Conservation (phyloP, 306 rosid genomes). For the Fagus sylvatica region DNA sequence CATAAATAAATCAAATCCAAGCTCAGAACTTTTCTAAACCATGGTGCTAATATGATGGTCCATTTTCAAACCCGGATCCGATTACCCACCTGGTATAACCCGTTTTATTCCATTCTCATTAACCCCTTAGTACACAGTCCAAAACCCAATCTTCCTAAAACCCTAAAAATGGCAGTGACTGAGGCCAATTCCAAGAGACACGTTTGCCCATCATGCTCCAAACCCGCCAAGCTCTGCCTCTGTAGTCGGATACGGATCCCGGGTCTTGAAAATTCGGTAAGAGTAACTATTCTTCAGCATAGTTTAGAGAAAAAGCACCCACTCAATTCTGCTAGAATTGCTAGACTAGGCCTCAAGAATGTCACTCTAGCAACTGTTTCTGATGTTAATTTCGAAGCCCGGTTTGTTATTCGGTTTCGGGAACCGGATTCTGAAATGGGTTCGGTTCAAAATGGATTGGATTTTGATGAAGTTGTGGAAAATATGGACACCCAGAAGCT, state of each 20-base stretch:
- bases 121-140: not conserved
- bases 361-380: conserved; percentile 58
- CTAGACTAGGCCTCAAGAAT: conserved; percentile 66
- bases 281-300: conserved; percentile 79
- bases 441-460: conserved; percentile 14
- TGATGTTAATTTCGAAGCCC: conserved; percentile 62
- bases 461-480: conserved; percentile 20
- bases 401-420: conserved; percentile 40
- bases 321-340: conserved; percentile 84
- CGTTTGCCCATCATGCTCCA: conserved; percentile 71
- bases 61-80: conserved; percentile 21
- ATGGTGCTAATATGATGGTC: conserved; percentile 16
- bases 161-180: conserved; percentile 38
- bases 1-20: not conserved
- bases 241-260: conserved; percentile 60
- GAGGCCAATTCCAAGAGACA: conserved; percentile 56
- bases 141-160: conserved; percentile 22
- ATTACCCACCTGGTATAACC: conserved; percentile 8
- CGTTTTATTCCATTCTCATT: conserved; percentile 5
- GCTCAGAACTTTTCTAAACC: not conserved
- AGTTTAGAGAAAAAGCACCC: conserved; percentile 72
- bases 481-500: conserved; percentile 26
- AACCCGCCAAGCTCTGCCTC: conserved; percentile 72
- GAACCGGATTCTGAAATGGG: conserved; percentile 22
- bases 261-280: conserved; percentile 53